phyloP scores from a whole-genome alignment of 1,284 basidiomycete species.

The Farysia itapuensis region DNA sequence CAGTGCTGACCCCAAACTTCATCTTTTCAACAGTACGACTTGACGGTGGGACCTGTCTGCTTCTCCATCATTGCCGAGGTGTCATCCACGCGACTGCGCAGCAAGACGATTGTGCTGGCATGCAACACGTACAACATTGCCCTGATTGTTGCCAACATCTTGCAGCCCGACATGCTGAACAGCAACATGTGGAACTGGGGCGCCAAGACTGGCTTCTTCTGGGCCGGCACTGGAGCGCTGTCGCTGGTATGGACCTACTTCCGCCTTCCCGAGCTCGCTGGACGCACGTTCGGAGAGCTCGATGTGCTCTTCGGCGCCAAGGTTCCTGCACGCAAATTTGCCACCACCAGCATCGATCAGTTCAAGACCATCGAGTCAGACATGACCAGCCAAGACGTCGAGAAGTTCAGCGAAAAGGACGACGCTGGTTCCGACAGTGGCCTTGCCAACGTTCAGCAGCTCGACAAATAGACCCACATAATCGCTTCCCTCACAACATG shows the following conservation, averaged over 20 bases:
- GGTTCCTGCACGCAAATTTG: constrained; percentile 59
- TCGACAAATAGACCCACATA: too few species aligned
- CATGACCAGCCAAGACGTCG: constrained; percentile 4
- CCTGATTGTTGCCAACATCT: constrained; percentile 60
- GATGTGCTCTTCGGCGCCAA: constrained; percentile 60
- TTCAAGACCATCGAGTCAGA: constrained; percentile 31
- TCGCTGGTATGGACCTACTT: constrained; percentile 60
- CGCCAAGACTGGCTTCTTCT: constrained; percentile 54
- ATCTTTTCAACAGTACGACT: too few species aligned
- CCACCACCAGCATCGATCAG: constrained; percentile 52
- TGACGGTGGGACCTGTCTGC: constrained; percentile 60
- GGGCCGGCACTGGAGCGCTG: constrained; percentile 59
- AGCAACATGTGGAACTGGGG: constrained; percentile 31
- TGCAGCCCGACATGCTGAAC: constrained; percentile 62
- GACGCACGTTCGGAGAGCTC: constrained; percentile 62
- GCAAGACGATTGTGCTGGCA: constrained; percentile 65
- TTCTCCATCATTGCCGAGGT: constrained; percentile 64
- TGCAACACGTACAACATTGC: constrained; percentile 62
- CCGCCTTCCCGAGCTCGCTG: constrained; percentile 61
- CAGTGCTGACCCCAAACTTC: too few species aligned
- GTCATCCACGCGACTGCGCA: constrained; percentile 62
- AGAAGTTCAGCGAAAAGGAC: constrained; percentile 17
- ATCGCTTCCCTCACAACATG: too few species aligned
- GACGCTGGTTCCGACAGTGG: constrained; percentile 1
- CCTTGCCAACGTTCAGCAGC: too few species aligned